Percentiles rank a stretch among this genome's conserved stretches.
Conservation (phyloP, 257 asterid genomes). For the Handroanthus guayacan region DNA sequence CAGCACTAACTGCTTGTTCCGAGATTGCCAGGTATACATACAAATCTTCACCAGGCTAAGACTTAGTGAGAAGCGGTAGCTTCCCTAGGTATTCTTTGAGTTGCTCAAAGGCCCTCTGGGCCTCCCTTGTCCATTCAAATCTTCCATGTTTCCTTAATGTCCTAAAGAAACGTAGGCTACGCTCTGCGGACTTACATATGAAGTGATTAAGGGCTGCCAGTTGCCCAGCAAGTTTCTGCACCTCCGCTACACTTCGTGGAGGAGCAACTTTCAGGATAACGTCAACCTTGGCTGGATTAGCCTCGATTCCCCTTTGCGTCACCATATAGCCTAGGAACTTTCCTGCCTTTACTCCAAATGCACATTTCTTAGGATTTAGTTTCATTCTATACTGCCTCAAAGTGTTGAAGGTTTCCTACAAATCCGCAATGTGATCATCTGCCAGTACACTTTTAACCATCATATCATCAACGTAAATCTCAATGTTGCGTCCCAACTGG, state of each 20-base stretch:
- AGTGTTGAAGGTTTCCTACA: no score
- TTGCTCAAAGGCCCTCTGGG: background rate
- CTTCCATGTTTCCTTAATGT: no score
- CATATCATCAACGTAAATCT: background rate
- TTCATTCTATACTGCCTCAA: background rate
- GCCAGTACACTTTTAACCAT: background rate
- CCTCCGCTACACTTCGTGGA: no score
- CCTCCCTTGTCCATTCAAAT: background rate
- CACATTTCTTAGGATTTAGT: background rate
- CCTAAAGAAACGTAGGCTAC: no score
- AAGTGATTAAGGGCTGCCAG: no score
- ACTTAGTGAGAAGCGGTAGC: background rate
- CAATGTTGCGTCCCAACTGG: background rate
- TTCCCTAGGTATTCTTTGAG: background rate
- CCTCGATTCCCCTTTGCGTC: no score
- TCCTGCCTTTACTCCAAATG: no score
- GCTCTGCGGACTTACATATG: background rate
- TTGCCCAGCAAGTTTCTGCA: background rate
- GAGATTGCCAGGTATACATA: no score
- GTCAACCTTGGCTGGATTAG: no score
- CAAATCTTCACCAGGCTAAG: background rate
- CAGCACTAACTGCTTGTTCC: no score
- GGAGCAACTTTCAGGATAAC: no score
- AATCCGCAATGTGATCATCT: background rate
- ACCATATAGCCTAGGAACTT: no score